Base-by-base conservation (phyloP, 2,329 filamentous ascomycete species). In the Ascochyta viciae-villosae region DNA sequence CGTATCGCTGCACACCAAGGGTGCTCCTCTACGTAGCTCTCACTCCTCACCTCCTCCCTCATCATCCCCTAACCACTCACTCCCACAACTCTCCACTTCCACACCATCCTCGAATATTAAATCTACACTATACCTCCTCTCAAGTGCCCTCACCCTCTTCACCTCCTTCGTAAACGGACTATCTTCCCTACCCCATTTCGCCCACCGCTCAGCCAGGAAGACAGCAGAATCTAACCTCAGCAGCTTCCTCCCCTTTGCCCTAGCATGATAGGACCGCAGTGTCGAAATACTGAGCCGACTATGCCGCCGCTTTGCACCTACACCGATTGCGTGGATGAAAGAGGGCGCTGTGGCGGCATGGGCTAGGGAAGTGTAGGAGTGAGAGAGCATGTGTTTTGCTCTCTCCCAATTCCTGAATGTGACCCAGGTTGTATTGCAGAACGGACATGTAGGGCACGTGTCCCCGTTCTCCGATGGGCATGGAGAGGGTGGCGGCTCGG, bases 331-430 rank as follows among this genome's bases (percentile, higher is more conserved):
- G 12, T 39, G 8, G 22, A 39, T 39, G 24, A 22, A 16, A 6
- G 40, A 43, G 23, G 13, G 24, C 5, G 40, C 27, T 27, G 40
- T 29, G 7, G 9, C 9, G 6, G 10, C 12, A 13, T 15, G 15
- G 3, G 10, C 1, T 0, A 15, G 16, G 1, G 15, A 22, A 8
- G 26, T 41, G 23, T 46, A 27, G 3, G 29, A 42, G 24, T 53
- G 37, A 0, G 50, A 35, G 1, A 52, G 37, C 50, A 52, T 52
- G 16, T 53, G 50, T 6, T 22, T 16, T 6, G 43, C 37, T 19
- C 26, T 47, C 16, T 53, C 50, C 5, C 12, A 24, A 1, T 46
- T 35, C 3, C 10, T 19, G 19, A 19, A 8, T 1, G 15, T 2
- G 2, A 2, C 1, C 50, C 50, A 52, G 23, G 5, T 1, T 3